Conservation (phyloP, 768 basidiomycete species). For the Termitomyces sp. region DNA sequence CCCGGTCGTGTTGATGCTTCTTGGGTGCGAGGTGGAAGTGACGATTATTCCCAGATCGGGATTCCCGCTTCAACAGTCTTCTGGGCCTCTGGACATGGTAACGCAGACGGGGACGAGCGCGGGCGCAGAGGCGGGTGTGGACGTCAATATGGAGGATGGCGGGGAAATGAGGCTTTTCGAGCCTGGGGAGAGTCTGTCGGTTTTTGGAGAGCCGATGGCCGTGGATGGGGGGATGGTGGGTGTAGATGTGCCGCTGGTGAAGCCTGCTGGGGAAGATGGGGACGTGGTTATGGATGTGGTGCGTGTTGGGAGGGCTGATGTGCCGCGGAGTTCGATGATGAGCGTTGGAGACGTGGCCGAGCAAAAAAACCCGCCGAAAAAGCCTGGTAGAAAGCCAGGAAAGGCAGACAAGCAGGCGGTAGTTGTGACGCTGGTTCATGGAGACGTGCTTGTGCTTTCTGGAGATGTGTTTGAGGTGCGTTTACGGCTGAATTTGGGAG, state of each 20-base stretch:
- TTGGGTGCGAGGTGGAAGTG: conserved; percentile 33
- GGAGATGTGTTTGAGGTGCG: conserved; percentile 40
- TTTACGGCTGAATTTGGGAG: background rate
- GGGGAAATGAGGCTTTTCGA: conserved; percentile 1
- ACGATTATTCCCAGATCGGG: conserved; percentile 22
- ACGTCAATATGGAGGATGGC: background rate
- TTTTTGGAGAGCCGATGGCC: background rate
- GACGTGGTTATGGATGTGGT: background rate
- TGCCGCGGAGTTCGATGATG: too few species aligned
- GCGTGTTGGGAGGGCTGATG: too few species aligned
- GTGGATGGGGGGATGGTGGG: background rate
- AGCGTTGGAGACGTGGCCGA: background rate
- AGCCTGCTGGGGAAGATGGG: background rate
- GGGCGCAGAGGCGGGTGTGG: background rate
- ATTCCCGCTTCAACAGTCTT: background rate
- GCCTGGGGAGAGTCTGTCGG: background rate
- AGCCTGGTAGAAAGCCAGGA: background rate
- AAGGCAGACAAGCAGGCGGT: conserved; percentile 14
- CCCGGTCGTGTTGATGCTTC: conserved; percentile 26
- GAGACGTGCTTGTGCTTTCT: conserved; percentile 34
- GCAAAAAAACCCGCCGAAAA: background rate
- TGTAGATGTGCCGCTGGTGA: background rate
- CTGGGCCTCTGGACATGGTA: background rate
- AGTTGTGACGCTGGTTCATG: conserved; percentile 35
- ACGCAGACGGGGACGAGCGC: too few species aligned